phyloP scores from a whole-genome alignment of 768 basidiomycete genomes.

The Lentinus brumalis region DNA sequence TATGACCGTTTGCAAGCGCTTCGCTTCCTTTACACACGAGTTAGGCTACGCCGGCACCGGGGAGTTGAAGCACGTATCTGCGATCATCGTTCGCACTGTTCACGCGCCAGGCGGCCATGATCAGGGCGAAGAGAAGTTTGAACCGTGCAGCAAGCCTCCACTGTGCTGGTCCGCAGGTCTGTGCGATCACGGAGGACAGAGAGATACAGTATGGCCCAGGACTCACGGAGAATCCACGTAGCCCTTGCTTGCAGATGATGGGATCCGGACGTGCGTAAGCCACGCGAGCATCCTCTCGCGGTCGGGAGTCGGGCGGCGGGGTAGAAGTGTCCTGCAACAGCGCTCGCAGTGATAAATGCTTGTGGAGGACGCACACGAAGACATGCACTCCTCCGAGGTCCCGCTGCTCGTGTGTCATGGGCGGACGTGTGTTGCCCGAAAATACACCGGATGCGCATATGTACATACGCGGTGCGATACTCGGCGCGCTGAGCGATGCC shows the following conservation, averaged over 20 bases:
- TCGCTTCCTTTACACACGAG: slow-evolving; percentile 8
- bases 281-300: not conserved
- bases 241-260: not conserved
- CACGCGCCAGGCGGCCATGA: not conserved
- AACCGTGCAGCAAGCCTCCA: not conserved
- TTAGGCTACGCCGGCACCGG: slow-evolving; percentile 11
- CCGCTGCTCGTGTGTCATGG: not conserved
- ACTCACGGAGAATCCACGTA: not conserved
- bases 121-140: not conserved
- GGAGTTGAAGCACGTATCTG: not conserved
- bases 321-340: not conserved
- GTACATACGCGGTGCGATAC: too few relatives aligned
- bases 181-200: slow-evolving; percentile 1
- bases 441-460: not conserved
- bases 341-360: not conserved
- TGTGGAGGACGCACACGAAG: not conserved
- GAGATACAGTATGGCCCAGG: not conserved
- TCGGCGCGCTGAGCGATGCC: not conserved
- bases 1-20: not conserved
- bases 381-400: not conserved
- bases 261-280: too few relatives aligned
- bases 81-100: slow-evolving; percentile 8
- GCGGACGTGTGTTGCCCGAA: not conserved
- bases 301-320: not conserved
- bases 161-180: not conserved